A percentile compares a stretch with the other conserved stretches of the same genome.
Conservation (phyloP, 179 eudicot genomes). For the Silene vulgaris region DNA sequence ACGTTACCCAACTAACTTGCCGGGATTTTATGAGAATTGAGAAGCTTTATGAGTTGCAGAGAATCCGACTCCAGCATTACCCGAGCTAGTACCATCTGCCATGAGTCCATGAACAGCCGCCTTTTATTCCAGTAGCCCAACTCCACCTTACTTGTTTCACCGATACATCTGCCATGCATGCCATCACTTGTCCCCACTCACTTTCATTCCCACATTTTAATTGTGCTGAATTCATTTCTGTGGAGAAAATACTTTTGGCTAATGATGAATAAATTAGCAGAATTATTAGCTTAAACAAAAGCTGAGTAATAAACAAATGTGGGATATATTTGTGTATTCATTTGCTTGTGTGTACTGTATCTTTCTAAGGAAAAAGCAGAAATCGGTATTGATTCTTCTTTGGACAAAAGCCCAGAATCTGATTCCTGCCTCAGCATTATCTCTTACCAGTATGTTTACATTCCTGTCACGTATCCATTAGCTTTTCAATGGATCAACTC, state of each 20-base stretch:
- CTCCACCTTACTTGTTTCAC: too few species aligned
- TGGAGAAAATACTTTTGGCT: background rate
- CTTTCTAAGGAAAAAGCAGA: conserved; percentile 17
- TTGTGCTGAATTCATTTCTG: conserved; percentile 1
- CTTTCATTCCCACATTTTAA: background rate
- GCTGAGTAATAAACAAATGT: conserved; percentile 9
- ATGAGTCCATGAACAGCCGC: too few species aligned
- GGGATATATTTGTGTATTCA: background rate
- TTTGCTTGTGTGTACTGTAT: conserved; percentile 5
- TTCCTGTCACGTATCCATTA: conserved; percentile 19
- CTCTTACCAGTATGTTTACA: conserved; percentile 29
- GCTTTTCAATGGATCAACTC: conserved; percentile 21
- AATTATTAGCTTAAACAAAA: background rate
- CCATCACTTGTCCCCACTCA: background rate
- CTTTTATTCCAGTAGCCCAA: too few species aligned
- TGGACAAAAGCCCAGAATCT: conserved; percentile 43
- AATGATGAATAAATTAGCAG: background rate
- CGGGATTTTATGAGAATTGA: too few species aligned
- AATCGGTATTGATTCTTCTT: conserved; percentile 21
- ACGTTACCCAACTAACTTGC: too few species aligned
- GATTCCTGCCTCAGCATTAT: conserved; percentile 33
- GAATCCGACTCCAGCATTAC: too few species aligned
- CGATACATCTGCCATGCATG: too few species aligned
- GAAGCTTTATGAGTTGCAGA: too few species aligned
- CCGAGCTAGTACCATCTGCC: too few species aligned